Base-by-base conservation (phyloP, 2,329 filamentous ascomycete genomes). In the Exophiala bonariae region DNA sequence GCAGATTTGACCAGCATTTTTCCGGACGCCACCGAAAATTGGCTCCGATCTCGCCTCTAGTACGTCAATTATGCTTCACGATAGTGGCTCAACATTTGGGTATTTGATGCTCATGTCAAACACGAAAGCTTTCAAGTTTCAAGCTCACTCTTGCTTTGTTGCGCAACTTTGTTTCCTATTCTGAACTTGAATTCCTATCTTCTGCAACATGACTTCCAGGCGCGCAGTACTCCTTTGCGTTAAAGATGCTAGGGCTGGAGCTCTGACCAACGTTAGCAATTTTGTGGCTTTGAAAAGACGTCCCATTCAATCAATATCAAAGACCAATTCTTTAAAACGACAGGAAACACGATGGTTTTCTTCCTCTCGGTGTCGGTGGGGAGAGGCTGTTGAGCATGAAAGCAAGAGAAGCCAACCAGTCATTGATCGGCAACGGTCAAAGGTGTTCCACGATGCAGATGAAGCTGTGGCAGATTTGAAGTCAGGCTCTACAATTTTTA, bases 381-480 rank as follows among this genome's bases (percentile, higher is more conserved):
- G 36, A 37, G 45, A 52, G 44, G 52, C 41, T 33, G n/a, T 30
- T 9, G 9, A 31, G 13, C 23, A 31, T 13, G 28, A 33, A 9
- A 18, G 39, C 17, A 13, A 6, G 3, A 26, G n/a, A 9, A 23
- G 23, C 4, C 47, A 45, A 30, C 52, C 52, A 6, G 34, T 51
- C 14, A 54, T 54, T 22, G 52, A 54, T 23, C 41, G 50, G 18
- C 52, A 49, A 19, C 42, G 51, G n/a, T 68, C 66, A 2, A 70
- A 70, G 35, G 19, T 70, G 1, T 69, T 63, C 52, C 62, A 63
- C 36, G 59, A 63, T 59, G 85, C 85, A 14, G 83, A 85, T 53
- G 80, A 80, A 33, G 87, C 87, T 4, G 79, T 90, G 32, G 78
- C 80, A 2, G 86, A 89, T 61, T 71, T 91, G 47, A 74, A 83